phyloP scores from a whole-genome alignment of 129 eudicot genomes.

The Chrysanthemum makinoi region DNA sequence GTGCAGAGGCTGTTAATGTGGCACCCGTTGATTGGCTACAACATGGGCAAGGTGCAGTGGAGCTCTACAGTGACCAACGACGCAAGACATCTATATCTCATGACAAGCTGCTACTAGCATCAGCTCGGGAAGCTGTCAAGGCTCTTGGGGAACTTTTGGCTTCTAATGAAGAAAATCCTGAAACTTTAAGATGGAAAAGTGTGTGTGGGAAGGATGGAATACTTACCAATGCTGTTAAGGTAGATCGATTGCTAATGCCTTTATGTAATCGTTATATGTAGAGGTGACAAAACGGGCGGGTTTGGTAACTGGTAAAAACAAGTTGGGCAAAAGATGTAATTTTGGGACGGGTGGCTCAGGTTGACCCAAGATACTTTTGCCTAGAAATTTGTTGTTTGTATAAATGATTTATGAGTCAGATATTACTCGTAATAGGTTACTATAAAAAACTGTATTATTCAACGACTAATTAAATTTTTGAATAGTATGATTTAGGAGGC shows the following conservation, averaged over 20 bases:
- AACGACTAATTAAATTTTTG: background rate
- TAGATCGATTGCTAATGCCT: slow-evolving; percentile 11
- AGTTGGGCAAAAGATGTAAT: background rate
- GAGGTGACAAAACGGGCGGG: background rate
- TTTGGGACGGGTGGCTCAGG: background rate
- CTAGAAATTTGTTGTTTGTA: background rate
- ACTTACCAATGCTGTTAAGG: slow-evolving; percentile 64
- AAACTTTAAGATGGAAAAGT: slow-evolving; percentile 51
- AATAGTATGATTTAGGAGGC: background rate
- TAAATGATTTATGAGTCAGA: background rate
- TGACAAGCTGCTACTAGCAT: slow-evolving; percentile 62
- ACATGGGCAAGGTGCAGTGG: slow-evolving; percentile 78
- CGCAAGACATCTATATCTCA: slow-evolving; percentile 79
- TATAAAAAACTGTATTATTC: too few relatives aligned
- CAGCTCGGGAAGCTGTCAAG: slow-evolving; percentile 54
- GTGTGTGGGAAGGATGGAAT: slow-evolving; percentile 65
- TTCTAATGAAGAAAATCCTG: slow-evolving; percentile 29
- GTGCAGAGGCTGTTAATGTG: slow-evolving; percentile 89
- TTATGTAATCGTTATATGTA: too few relatives aligned
- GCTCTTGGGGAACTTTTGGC: slow-evolving; percentile 48
- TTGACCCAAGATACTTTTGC: slow-evolving; percentile 5
- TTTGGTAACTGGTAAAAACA: background rate
- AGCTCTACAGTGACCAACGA: slow-evolving; percentile 61
- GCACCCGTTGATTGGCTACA: slow-evolving; percentile 83
- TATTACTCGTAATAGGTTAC: background rate